Conservation (phyloP, 2,329 filamentous ascomycete species). For the Fusarium musae region DNA sequence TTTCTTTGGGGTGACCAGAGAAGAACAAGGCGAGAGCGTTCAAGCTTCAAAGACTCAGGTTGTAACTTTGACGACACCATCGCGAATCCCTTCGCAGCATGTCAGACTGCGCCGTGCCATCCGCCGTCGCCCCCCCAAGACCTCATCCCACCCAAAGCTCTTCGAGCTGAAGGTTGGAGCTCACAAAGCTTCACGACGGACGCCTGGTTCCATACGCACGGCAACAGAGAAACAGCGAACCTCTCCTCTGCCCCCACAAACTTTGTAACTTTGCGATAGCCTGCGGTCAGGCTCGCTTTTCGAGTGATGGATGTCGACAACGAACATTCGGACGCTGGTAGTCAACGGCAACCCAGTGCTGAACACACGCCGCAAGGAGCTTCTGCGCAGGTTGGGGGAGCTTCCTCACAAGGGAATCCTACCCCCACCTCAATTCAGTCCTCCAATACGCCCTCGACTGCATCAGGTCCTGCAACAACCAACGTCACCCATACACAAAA, state of each 20-base stretch:
- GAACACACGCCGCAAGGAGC: slow-evolving; percentile 50
- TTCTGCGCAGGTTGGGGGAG: slow-evolving; percentile 30
- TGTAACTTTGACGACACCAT: slow-evolving; percentile 23
- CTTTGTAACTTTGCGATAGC: slow-evolving; percentile 5
- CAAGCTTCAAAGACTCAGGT: slow-evolving; percentile 14
- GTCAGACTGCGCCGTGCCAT: slow-evolving; percentile 39
- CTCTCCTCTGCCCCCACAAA: neutral
- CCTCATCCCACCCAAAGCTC: slow-evolving; percentile 25
- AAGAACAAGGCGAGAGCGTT: neutral
- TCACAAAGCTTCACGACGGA: slow-evolving; percentile 14
- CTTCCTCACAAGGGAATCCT: slow-evolving; percentile 46
- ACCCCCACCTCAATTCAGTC: slow-evolving; percentile 46
- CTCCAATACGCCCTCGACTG: slow-evolving; percentile 42
- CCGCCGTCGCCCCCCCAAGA: slow-evolving; percentile 36
- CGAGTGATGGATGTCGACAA: slow-evolving; percentile 49
- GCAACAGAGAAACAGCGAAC: slow-evolving; percentile 3
- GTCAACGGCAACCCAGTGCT: slow-evolving; percentile 48
- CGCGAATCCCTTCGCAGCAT: slow-evolving; percentile 40
- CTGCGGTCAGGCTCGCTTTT: slow-evolving; percentile 11
- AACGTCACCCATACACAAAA: slow-evolving; percentile 43
- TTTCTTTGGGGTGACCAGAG: neutral
- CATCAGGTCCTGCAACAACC: slow-evolving; percentile 35
- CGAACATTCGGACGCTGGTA: slow-evolving; percentile 43
- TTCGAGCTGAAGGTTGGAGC: slow-evolving; percentile 31
- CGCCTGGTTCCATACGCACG: neutral